Conservation (phyloP, 139 green algal species). For the Tetratostichococcus sp. region DNA sequence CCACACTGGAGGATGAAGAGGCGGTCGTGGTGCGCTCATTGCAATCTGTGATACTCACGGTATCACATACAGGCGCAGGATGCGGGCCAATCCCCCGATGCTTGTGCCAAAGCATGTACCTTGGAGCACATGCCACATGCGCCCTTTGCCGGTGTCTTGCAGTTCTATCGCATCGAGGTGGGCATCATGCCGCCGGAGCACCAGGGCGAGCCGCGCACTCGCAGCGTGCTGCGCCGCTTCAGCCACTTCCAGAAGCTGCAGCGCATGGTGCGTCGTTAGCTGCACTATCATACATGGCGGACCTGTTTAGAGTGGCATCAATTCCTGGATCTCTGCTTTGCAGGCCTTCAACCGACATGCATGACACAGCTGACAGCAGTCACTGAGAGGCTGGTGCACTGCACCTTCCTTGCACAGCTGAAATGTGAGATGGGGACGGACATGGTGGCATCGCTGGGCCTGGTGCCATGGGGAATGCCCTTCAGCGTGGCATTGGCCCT, state of each 20-base stretch:
- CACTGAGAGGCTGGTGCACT: no score
- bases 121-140: background rate
- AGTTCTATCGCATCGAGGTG: slow-evolving; percentile 38
- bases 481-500: background rate
- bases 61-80: no score
- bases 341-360: no score
- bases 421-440: slow-evolving; percentile 32
- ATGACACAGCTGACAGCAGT: no score
- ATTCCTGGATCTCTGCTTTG: background rate
- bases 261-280: slow-evolving; percentile 14
- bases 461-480: slow-evolving; percentile 1
- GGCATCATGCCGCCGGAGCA: slow-evolving; percentile 32
- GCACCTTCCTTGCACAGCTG: no score
- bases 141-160: background rate
- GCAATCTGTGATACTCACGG: no score
- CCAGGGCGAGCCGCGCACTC: slow-evolving; percentile 10
- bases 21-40: slow-evolving; percentile 15
- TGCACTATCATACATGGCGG: no score
- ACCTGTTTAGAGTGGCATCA: no score
- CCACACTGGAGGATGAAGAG: slow-evolving; percentile 23
- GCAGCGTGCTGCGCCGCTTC: slow-evolving; percentile 39
- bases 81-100: no score
- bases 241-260: slow-evolving; percentile 36
- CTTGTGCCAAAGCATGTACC: no score
- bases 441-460: slow-evolving; percentile 14